phyloP scores from a whole-genome alignment of 2,329 filamentous ascomycete species.

The Aspergillus japonicus region DNA sequence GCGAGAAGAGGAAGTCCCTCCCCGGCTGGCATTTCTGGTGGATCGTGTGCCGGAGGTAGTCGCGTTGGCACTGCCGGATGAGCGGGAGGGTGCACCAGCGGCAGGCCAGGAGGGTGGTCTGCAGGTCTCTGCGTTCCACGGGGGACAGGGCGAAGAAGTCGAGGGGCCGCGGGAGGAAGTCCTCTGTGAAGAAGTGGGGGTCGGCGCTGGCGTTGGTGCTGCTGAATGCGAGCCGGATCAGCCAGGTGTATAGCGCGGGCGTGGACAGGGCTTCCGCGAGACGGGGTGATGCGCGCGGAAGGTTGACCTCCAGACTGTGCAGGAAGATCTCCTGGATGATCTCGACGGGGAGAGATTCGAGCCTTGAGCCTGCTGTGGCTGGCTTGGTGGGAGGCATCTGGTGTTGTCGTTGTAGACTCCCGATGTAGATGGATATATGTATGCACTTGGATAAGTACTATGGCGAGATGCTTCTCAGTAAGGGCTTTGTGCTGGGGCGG shows the following conservation, averaged over 20 bases:
- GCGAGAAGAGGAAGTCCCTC: slow-evolving; percentile 28
- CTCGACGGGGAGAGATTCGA: slow-evolving; percentile 50
- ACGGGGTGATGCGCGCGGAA: slow-evolving; percentile 44
- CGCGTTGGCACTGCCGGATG: slow-evolving; percentile 40
- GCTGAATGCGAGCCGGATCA: slow-evolving; percentile 46
- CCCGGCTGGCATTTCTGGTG: slow-evolving; percentile 26
- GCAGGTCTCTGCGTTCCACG: slow-evolving; percentile 33
- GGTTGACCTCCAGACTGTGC: slow-evolving; percentile 48
- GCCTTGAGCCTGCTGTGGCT: slow-evolving; percentile 22
- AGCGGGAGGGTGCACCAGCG: slow-evolving; percentile 43
- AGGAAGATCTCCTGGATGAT: slow-evolving; percentile 54
- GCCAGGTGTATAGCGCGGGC: slow-evolving; percentile 43
- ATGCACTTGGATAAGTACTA: too few relatives aligned
- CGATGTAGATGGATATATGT: background rate
- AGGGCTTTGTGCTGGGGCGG: too few relatives aligned
- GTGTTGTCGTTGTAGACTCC: background rate
- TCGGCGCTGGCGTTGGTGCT: slow-evolving; percentile 34
- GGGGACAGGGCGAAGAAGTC: slow-evolving; percentile 33
- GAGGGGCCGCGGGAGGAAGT: slow-evolving; percentile 40
- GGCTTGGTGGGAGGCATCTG: slow-evolving; percentile 18
- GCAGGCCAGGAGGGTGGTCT: slow-evolving; percentile 37
- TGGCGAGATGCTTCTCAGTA: too few relatives aligned
- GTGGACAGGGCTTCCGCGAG: slow-evolving; percentile 43
- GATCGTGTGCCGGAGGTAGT: slow-evolving; percentile 38
- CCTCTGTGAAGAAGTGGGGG: slow-evolving; percentile 35